Conservation (phyloP, 495 filamentous ascomycete genomes). For the Xeromyces bisporus region DNA sequence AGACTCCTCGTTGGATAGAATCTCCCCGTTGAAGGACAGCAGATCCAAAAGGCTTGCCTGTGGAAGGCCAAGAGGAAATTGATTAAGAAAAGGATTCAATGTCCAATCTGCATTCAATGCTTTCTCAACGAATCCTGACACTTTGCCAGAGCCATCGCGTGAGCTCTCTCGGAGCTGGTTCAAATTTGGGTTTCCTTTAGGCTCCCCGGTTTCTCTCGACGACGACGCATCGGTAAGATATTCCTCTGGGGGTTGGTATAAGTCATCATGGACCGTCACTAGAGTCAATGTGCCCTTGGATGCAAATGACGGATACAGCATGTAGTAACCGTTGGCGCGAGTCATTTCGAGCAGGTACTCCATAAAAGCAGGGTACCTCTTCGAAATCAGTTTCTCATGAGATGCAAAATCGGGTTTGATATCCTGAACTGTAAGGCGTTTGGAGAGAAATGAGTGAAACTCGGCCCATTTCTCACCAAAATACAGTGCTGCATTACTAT, state of each 20-base stretch:
- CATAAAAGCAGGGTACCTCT: constrained; percentile 55
- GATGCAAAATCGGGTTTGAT: constrained; percentile 11
- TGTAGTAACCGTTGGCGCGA: constrained; percentile 52
- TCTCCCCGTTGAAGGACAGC: constrained; percentile 20
- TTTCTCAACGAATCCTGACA: constrained; percentile 6
- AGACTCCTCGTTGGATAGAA: constrained; percentile 5
- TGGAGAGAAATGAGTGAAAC: constrained; percentile 55
- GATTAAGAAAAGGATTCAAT: constrained; percentile 18
- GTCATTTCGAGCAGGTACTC: constrained; percentile 61
- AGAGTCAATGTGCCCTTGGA: constrained; percentile 28
- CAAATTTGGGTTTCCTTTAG: too few relatives aligned
- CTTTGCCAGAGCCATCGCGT: too few relatives aligned
- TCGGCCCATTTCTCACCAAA: constrained; percentile 73
- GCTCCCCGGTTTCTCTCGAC: not conserved
- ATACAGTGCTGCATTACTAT: constrained; percentile 61
- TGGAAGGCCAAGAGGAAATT: constrained; percentile 17
- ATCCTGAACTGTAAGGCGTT: constrained; percentile 33
- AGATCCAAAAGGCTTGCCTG: constrained; percentile 16
- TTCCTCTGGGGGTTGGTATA: constrained; percentile 56
- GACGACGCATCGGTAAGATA: constrained; percentile 3
- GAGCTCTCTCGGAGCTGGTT: too few relatives aligned
- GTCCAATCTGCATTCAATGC: constrained; percentile 9
- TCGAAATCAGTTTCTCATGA: constrained; percentile 29
- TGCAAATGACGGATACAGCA: constrained; percentile 50
- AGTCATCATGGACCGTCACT: constrained; percentile 55